These are phyloP conservation scores for Pyrenochaeta sp. DNA, from an alignment of 2,329 filamentous ascomycete species.

Conservation along the genomic window DNA sequence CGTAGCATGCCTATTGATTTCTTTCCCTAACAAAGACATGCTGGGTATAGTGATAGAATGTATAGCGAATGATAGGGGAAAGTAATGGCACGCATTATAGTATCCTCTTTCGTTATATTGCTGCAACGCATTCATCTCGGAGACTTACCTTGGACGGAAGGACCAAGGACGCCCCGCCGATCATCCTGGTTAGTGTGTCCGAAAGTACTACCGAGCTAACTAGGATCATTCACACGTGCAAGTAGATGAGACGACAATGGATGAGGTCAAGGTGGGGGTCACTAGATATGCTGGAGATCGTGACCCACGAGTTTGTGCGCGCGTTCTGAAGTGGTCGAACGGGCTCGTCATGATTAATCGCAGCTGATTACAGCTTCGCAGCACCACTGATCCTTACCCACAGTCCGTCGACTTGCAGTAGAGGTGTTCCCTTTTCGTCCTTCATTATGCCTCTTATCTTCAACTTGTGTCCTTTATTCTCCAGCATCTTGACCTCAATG, in stretches of 20 bases:
- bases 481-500: constrained; percentile 31
- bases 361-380: constrained; percentile 21
- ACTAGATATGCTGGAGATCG: not conserved
- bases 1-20: not conserved
- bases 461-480: constrained; percentile 30
- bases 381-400: constrained; percentile 30
- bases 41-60: not conserved
- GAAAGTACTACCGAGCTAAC: constrained; percentile 13
- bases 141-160: constrained; percentile 17
- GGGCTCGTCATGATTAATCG: not conserved
- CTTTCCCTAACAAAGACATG: not conserved
- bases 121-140: constrained; percentile 20
- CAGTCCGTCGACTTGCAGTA: constrained; percentile 30
- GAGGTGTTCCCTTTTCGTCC: constrained; percentile 29
- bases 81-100: constrained; percentile 18
- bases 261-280: not conserved
- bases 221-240: constrained; percentile 24
- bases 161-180: constrained; percentile 9
- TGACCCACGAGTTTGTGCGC: not conserved
- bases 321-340: not conserved
- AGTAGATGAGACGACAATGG: not conserved
- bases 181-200: constrained; percentile 18
- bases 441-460: constrained; percentile 34
- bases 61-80: constrained; percentile 17
- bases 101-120: constrained; percentile 15